A percentile compares a stretch with the other conserved stretches of the same genome.
phyloP scores from a whole-genome alignment of 176 grass and related monocot genomes.

The Phoenix roebelenii region DNA sequence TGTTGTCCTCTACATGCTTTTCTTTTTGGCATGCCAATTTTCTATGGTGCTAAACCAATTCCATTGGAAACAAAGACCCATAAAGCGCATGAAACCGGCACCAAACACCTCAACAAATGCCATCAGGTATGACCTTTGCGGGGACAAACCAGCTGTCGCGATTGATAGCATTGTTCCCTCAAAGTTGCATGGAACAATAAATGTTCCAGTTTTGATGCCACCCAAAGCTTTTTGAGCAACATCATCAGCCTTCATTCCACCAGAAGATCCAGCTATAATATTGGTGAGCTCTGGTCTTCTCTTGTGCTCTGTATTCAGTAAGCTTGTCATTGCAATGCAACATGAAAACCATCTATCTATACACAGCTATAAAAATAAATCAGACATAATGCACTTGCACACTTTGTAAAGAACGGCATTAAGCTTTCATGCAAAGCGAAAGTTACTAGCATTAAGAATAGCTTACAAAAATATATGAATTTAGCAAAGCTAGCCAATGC shows the following conservation, averaged over 20 bases:
- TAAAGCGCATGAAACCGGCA: slow-evolving; percentile 64
- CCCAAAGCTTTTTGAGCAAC: slow-evolving; percentile 73
- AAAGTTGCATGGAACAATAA: slow-evolving; percentile 82
- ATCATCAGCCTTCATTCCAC: slow-evolving; percentile 68
- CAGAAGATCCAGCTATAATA: slow-evolving; percentile 65
- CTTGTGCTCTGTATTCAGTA: slow-evolving; percentile 55
- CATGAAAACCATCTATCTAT: not conserved
- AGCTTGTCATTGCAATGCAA: not conserved
- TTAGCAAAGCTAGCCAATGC: too few relatives aligned
- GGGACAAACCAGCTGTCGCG: slow-evolving; percentile 78
- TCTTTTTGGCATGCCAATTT: slow-evolving; percentile 51
- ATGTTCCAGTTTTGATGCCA: slow-evolving; percentile 74
- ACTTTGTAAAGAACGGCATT: too few relatives aligned
- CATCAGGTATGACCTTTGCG: slow-evolving; percentile 52
- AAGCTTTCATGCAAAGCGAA: too few relatives aligned
- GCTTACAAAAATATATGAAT: too few relatives aligned
- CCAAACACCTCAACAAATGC: slow-evolving; percentile 60
- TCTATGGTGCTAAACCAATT: slow-evolving; percentile 82
- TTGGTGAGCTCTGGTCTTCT: slow-evolving; percentile 69
- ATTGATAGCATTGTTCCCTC: slow-evolving; percentile 73
- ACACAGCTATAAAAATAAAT: not conserved
- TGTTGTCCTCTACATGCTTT: slow-evolving; percentile 6
- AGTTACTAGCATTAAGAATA: too few relatives aligned
- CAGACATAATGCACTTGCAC: not conserved
- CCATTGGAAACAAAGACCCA: slow-evolving; percentile 60